Evolutionary conservation across 1,284 basidiomycete genomes (phyloP).

Genomic region (Ustilago tritici): DNA sequence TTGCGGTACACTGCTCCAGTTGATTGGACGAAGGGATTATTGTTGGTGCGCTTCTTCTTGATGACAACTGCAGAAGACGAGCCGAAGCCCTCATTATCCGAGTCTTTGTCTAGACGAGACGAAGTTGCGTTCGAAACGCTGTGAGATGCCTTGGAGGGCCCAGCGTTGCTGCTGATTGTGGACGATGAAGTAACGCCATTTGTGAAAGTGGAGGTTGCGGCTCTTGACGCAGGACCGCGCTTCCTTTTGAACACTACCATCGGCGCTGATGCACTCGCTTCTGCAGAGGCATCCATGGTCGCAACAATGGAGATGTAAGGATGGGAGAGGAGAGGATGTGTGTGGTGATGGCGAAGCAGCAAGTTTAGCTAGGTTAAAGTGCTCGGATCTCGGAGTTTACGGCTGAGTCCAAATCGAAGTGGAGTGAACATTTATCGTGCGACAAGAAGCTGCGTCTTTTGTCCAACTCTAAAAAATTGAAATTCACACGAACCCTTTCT

Average conservation of each 20-base stretch:
- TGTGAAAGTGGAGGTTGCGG: constrained; percentile 9
- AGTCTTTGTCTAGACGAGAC: constrained; percentile 12
- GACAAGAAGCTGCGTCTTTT: constrained; percentile 7
- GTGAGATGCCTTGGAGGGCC: constrained; percentile 24
- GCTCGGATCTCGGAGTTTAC: constrained; percentile 33
- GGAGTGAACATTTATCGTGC: constrained; percentile 23
- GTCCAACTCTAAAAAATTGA: neutral
- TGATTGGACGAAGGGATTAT: constrained; percentile 40
- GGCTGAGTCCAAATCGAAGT: constrained; percentile 21
- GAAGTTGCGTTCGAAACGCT: neutral
- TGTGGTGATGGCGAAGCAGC: constrained; percentile 4
- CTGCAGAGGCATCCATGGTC: constrained; percentile 15
- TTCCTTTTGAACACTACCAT: constrained; percentile 44
- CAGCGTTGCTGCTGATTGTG: constrained; percentile 7
- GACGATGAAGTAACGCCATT: constrained; percentile 3
- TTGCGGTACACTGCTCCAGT: constrained; percentile 28
- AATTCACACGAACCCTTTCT: constrained; percentile 23
- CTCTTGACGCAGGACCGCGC: constrained; percentile 28
- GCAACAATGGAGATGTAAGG: neutral
- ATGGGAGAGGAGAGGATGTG: neutral
- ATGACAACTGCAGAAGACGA: constrained; percentile 27
- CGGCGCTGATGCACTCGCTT: neutral
- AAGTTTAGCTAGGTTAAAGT: neutral
- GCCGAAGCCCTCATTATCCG: constrained; percentile 11
- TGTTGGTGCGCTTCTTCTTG: constrained; percentile 38